Evolutionary conservation across 805 yeast genomes (phyloP).

Genomic region (Cyberlindnera saturnus): DNA sequence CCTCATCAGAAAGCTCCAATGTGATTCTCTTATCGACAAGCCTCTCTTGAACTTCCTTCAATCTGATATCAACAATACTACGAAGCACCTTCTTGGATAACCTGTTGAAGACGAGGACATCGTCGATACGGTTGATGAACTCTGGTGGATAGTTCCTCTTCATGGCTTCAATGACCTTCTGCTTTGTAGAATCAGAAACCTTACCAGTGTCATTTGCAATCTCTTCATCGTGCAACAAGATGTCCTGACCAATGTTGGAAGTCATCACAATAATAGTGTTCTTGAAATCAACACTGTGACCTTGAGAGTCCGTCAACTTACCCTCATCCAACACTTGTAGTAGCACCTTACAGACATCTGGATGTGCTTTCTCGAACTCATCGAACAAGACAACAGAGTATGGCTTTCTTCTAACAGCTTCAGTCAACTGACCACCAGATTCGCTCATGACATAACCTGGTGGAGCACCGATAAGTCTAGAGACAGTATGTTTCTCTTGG

Average conservation of each 20-base stretch:
- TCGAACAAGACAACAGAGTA: conserved; percentile 90
- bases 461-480: conserved; percentile 93
- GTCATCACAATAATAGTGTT: conserved; percentile 96
- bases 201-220: conserved; percentile 47
- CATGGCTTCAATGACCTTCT: conserved; percentile 60
- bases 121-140: conserved; percentile 90
- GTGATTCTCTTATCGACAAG: conserved; percentile 72
- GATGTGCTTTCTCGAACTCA: conserved; percentile 96
- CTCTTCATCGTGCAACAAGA: conserved; percentile 58
- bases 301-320: conserved; percentile 88
- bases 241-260: conserved; percentile 92
- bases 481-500: conserved; percentile 88
- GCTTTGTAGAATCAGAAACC: conserved; percentile 48
- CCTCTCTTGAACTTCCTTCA: conserved; percentile 75
- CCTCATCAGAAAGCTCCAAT: conserved; percentile 49
- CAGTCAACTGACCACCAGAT: conserved; percentile 89
- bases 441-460: conserved; percentile 98
- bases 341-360: conserved; percentile 85
- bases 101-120: conserved; percentile 88
- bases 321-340: conserved; percentile 96
- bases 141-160: conserved; percentile 84
- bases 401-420: conserved; percentile 92
- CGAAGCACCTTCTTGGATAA: conserved; percentile 70
- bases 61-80: conserved; percentile 78
- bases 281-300: conserved; percentile 88